phyloP scores from a whole-genome alignment of 441 rosid species.

The Sinapis alba region DNA sequence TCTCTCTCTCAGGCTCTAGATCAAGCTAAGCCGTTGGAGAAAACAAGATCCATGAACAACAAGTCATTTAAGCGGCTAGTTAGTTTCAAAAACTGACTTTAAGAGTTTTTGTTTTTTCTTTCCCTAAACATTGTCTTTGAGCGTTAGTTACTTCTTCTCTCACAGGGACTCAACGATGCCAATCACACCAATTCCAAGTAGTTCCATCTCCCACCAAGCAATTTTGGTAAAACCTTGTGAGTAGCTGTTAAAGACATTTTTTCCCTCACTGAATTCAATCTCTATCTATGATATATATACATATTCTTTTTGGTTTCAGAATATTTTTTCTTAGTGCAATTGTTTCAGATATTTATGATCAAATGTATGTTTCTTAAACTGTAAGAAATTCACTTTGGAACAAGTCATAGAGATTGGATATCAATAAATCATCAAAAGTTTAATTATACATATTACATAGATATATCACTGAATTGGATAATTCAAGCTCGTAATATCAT shows the following conservation, averaged over 20 bases:
- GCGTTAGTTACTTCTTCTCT: constrained; percentile 18
- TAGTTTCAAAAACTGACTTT: neutral
- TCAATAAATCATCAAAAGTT: too few species aligned
- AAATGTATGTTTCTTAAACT: constrained; percentile 9
- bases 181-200: constrained; percentile 52
- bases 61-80: too few species aligned
- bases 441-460: too few species aligned
- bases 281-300: neutral
- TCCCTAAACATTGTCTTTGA: constrained; percentile 1
- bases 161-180: constrained; percentile 66
- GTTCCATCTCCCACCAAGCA: constrained; percentile 24
- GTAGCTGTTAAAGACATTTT: constrained; percentile 16
- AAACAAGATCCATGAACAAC: too few species aligned
- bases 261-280: neutral
- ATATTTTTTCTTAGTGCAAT: constrained; percentile 9
- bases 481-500: too few species aligned
- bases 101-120: neutral
- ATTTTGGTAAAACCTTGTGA: constrained; percentile 33
- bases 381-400: neutral
- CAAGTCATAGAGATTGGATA: neutral
- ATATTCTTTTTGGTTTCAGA: neutral
- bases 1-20: too few species aligned
- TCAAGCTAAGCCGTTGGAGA: too few species aligned
- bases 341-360: constrained; percentile 17
- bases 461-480: too few species aligned